Evolutionary conservation across 805 yeast species (phyloP).

Genomic region (Kodamaea hsintzibuensis): DNA sequence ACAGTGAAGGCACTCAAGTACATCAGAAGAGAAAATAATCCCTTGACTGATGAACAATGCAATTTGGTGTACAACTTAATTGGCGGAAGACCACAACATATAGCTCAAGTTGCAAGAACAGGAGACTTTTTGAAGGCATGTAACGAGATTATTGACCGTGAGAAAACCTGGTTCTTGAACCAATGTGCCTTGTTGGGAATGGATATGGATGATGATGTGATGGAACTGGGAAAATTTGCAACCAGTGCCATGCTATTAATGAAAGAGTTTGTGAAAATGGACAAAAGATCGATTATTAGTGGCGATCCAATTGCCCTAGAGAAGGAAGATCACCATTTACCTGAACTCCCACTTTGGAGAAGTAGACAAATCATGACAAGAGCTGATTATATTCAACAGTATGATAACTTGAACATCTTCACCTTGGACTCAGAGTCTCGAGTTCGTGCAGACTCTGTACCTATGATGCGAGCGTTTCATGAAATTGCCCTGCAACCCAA

Average conservation of each 20-base stretch:
- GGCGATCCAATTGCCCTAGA: conserved; percentile 5
- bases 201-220: conserved; percentile 86
- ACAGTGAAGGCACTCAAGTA: conserved; percentile 55
- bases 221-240: conserved; percentile 79
- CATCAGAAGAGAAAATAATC: conserved; percentile 42
- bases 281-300: conserved; percentile 33
- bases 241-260: conserved; percentile 72
- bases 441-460: conserved; percentile 80
- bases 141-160: conserved; percentile 71
- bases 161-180: conserved; percentile 82
- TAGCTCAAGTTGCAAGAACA: conserved; percentile 67
- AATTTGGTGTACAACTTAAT: conserved; percentile 62
- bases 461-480: conserved; percentile 88
- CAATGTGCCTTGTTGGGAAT: conserved; percentile 78
- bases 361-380: conserved; percentile 85
- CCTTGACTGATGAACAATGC: conserved; percentile 38
- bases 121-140: conserved; percentile 58
- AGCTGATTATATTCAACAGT: conserved; percentile 72
- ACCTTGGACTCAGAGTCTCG: conserved; percentile 72
- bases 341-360: conserved; percentile 79
- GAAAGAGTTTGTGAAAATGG: conserved; percentile 71
- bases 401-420: conserved; percentile 76
- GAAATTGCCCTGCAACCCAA: conserved; percentile 74
- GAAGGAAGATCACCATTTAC: conserved; percentile 52
- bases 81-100: conserved; percentile 85